Base-by-base conservation (phyloP, 1,284 basidiomycete species). In the Tilletia indica region DNA sequence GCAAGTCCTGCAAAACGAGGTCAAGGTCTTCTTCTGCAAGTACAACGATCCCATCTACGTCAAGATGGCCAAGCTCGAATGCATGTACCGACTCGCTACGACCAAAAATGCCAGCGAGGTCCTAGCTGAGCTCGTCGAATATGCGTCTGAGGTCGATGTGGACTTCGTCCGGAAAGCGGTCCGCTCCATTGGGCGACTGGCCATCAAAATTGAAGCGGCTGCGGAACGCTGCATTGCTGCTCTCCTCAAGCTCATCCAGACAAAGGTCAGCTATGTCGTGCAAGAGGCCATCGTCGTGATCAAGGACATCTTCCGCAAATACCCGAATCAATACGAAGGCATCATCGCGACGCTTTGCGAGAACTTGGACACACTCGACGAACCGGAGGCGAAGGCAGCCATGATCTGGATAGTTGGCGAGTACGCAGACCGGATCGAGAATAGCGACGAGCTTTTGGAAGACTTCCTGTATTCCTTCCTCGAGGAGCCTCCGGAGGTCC, bases 1-100 rank as follows among this genome's bases (percentile, higher is more conserved):
- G 8, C 86, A 91, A 51, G 93, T 99, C 16, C 87, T 99, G 68
- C 92, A 93, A 85, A 97, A 97, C 85, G 96, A 99, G 82, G 95
- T 99, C 85, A 93, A 94, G 76, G 94, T 97, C 25, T 99, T 99
- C 86, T 99, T 99, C 86, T 98, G 95, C 91, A 99, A 98, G 86
- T 99, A 99, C 86, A 99, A 98, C 83, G 97, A 99, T 83, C 97
- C 97, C 1, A 94, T 97, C 75, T 99, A 99, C 85, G 94, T 99
- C 85, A 99, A 99, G 85, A 89, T 99, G 48, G 95, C 95, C 69
- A 99, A 99, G 83, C 88, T 99, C 71, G 97, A 99, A 85, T 98
- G 99, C 80, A 98, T 99, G 91, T 97, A 98, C 84, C 90, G 97
- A 19, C 87, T 99, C 34, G 93, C 94, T 14, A 90, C 91, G 66